These are phyloP conservation scores for Colletotrichum simmondsii DNA, from an alignment of 2,329 filamentous ascomycete genomes.

Conservation along the genomic window DNA sequence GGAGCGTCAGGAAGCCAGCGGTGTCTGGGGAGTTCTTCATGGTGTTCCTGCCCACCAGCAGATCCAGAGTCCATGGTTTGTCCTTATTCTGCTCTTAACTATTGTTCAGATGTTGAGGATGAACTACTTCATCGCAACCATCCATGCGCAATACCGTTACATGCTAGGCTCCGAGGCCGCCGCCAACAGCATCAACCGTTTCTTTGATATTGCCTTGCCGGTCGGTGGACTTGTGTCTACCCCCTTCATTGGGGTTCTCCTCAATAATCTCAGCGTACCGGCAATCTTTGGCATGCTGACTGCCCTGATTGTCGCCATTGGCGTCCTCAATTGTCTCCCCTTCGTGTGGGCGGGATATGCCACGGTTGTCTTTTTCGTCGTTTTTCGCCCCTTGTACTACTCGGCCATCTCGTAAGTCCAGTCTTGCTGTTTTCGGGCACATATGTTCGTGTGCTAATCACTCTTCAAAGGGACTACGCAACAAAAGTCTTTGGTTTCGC, in stretches of 20 bases:
- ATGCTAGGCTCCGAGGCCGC: conserved; percentile 65
- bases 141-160: conserved; percentile 76
- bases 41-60: conserved; percentile 71
- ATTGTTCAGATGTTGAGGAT: conserved; percentile 71
- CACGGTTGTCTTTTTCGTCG: conserved; percentile 75
- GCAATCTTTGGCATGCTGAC: conserved; percentile 70
- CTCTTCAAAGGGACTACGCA: conserved; percentile 68
- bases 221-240: conserved; percentile 76
- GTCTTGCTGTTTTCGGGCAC: not conserved
- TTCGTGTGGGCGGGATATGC: conserved; percentile 71
- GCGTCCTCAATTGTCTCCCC: conserved; percentile 73
- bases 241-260: conserved; percentile 76
- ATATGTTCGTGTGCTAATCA: not conserved
- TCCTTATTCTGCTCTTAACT: conserved; percentile 75
- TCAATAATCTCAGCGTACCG: conserved; percentile 74
- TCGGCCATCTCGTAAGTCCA: conserved; percentile 72
- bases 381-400: conserved; percentile 82
- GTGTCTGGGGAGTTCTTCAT: conserved; percentile 80
- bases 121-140: conserved; percentile 77
- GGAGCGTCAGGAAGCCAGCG: conserved; percentile 67
- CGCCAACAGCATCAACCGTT: conserved; percentile 50
- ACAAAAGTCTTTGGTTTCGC: conserved; percentile 85
- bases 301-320: conserved; percentile 68
- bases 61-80: conserved; percentile 76
- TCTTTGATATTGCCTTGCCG: conserved; percentile 65